phyloP scores from a whole-genome alignment of 495 filamentous ascomycete species.

The Aspergillus sparsus region DNA sequence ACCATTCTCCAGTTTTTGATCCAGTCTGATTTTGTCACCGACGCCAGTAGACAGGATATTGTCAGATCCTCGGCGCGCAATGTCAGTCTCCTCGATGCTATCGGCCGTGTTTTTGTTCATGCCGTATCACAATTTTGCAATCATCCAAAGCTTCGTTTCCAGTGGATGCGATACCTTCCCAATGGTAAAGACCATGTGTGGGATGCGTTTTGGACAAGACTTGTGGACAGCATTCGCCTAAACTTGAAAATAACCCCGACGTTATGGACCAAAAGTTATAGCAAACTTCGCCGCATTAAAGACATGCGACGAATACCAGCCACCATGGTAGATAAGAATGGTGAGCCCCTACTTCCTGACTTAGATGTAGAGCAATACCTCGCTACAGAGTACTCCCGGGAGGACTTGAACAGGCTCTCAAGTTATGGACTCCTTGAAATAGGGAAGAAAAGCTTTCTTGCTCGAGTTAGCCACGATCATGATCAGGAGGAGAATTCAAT shows the following conservation, averaged over 20 bases:
- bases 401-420: conserved; percentile 16
- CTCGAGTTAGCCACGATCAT: conserved; percentile 21
- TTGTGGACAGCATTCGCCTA: conserved; percentile 14
- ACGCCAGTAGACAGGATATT: conserved; percentile 46
- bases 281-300: conserved; percentile 7
- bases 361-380: conserved; percentile 23
- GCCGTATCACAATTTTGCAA: conserved; percentile 31
- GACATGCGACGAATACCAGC: conserved; percentile 15
- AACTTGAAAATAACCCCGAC: conserved; percentile 2
- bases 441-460: conserved; percentile 4
- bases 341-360: conserved; percentile 25
- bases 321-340: conserved; percentile 19
- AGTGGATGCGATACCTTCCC: conserved; percentile 33
- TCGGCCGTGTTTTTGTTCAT: conserved; percentile 27
- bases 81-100: conserved; percentile 18
- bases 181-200: conserved; percentile 4
- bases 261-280: conserved; percentile 16
- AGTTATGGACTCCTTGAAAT: conserved; percentile 19
- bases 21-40: conserved; percentile 49
- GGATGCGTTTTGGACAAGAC: conserved; percentile 19
- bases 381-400: conserved; percentile 15
- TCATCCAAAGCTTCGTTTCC: conserved; percentile 25
- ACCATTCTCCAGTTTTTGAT: conserved; percentile 44
- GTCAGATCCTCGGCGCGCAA: conserved; percentile 26
- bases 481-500: conserved; percentile 1